Conservation (phyloP, 78 protist species). For the Mantamonas sphyraenae region DNA sequence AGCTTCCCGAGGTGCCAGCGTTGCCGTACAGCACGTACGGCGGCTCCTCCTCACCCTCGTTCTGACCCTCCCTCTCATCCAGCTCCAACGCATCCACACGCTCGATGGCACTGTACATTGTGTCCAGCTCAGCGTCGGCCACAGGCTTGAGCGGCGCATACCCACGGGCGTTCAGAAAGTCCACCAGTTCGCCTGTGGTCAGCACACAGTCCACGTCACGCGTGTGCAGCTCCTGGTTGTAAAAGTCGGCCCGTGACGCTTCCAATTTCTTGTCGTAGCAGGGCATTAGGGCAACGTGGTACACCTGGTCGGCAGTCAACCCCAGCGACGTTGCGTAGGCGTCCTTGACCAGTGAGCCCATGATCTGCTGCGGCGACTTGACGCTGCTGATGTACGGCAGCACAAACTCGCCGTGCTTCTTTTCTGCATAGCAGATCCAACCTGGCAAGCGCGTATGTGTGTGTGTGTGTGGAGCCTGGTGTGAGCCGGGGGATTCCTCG, state of each 20-base stretch:
- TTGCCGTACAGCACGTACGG: slow-evolving; percentile 19
- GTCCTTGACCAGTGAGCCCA: slow-evolving; percentile 76
- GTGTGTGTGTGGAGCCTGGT: too few species aligned
- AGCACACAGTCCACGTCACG: slow-evolving; percentile 41
- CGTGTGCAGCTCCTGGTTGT: slow-evolving; percentile 26
- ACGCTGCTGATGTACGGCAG: slow-evolving; percentile 70
- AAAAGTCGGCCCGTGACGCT: slow-evolving; percentile 82
- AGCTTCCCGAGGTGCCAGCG: slow-evolving; percentile 74
- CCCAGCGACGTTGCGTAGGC: neutral
- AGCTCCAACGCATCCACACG: too few species aligned
- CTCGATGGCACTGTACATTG: too few species aligned
- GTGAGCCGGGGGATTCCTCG: too few species aligned
- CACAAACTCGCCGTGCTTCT: slow-evolving; percentile 56
- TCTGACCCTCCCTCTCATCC: too few species aligned
- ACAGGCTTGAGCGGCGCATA: too few species aligned
- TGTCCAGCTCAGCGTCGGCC: too few species aligned
- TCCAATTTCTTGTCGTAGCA: slow-evolving; percentile 94
- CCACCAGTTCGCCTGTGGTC: slow-evolving; percentile 62
- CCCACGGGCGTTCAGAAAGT: slow-evolving; percentile 14
- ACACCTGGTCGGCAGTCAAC: slow-evolving; percentile 32
- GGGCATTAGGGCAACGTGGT: slow-evolving; percentile 89
- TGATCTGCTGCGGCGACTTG: slow-evolving; percentile 88
- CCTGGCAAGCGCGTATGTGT: slow-evolving; percentile 35
- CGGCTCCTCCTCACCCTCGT: too few species aligned
- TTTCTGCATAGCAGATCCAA: slow-evolving; percentile 94